Evolutionary conservation across 805 yeast species (phyloP).

Genomic region (Yarrowia divulgata): DNA sequence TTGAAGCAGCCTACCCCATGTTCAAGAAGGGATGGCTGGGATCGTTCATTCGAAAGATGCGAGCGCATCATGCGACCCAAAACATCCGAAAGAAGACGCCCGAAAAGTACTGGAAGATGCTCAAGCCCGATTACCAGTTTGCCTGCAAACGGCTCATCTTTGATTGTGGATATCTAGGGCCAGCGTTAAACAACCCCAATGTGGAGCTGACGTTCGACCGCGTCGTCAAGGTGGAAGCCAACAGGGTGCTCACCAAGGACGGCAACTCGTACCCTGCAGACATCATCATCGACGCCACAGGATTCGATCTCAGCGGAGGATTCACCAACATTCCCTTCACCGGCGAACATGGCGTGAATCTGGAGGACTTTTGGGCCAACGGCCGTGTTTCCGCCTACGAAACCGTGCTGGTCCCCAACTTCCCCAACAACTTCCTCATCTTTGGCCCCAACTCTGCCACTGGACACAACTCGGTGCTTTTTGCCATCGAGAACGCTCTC

Average conservation of each 20-base stretch:
- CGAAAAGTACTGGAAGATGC: constrained; percentile 41
- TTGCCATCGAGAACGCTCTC: constrained; percentile 43
- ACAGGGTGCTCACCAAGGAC: constrained; percentile 40
- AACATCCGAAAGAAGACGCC: constrained; percentile 40
- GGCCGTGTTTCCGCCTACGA: constrained; percentile 42
- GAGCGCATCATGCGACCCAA: constrained; percentile 30
- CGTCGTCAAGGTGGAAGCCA: constrained; percentile 39
- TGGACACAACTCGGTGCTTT: constrained; percentile 42
- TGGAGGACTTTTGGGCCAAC: constrained; percentile 40
- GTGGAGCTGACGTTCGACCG: constrained; percentile 40
- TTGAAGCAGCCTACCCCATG: constrained; percentile 41
- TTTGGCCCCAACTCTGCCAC: constrained; percentile 43
- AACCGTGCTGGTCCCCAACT: constrained; percentile 41
- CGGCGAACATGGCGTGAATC: constrained; percentile 40
- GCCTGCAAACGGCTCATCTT: constrained; percentile 43
- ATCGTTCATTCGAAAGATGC: constrained; percentile 6
- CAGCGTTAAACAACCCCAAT: constrained; percentile 39
- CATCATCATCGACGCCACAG: constrained; percentile 43
- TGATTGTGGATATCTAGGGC: constrained; percentile 41
- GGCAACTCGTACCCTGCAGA: constrained; percentile 43
- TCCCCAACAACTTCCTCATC: constrained; percentile 42
- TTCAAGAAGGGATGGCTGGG: constrained; percentile 41
- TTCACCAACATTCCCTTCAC: constrained; percentile 16
- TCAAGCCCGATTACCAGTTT: constrained; percentile 41
- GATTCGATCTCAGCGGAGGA: constrained; percentile 39